Evolutionary conservation across 2,329 filamentous ascomycete species (phyloP).

Genomic region (Phyllosticta ampelicida): DNA sequence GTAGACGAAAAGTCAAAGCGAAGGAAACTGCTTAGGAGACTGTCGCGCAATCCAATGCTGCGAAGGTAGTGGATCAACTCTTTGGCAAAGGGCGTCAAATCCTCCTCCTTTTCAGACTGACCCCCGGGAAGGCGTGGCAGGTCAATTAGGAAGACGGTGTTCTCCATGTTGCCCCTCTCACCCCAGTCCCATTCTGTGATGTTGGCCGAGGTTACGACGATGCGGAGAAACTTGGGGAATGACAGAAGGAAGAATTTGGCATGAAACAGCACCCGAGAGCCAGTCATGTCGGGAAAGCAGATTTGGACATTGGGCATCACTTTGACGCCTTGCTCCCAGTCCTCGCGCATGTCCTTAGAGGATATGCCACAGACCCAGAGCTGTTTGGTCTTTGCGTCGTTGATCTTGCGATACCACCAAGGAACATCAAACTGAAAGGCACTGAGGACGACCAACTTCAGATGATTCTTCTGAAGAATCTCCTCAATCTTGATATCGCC

Average conservation of each 20-base stretch:
- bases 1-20: slow-evolving; percentile 78
- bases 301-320: slow-evolving; percentile 46
- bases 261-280: slow-evolving; percentile 68
- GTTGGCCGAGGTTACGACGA: slow-evolving; percentile 83
- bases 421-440: slow-evolving; percentile 78
- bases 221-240: slow-evolving; percentile 58
- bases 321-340: slow-evolving; percentile 17
- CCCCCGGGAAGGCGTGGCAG: slow-evolving; percentile 49
- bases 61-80: slow-evolving; percentile 62
- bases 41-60: slow-evolving; percentile 53
- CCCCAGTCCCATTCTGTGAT: slow-evolving; percentile 78
- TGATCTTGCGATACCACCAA: slow-evolving; percentile 67
- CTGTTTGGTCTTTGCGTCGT: slow-evolving; percentile 42
- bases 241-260: slow-evolving; percentile 91
- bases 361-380: slow-evolving; percentile 51
- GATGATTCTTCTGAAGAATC: slow-evolving; percentile 59
- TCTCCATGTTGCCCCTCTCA: slow-evolving; percentile 74
- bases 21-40: slow-evolving; percentile 55
- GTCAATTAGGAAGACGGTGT: slow-evolving; percentile 86
- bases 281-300: slow-evolving; percentile 75
- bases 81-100: slow-evolving; percentile 50
- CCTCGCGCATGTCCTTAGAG: slow-evolving; percentile 25
- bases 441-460: slow-evolving; percentile 71
- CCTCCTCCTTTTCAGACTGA: slow-evolving; percentile 17
- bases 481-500: slow-evolving; percentile 85